Base-by-base conservation (phyloP, 257 asterid species). In the Solanum virginianum region DNA sequence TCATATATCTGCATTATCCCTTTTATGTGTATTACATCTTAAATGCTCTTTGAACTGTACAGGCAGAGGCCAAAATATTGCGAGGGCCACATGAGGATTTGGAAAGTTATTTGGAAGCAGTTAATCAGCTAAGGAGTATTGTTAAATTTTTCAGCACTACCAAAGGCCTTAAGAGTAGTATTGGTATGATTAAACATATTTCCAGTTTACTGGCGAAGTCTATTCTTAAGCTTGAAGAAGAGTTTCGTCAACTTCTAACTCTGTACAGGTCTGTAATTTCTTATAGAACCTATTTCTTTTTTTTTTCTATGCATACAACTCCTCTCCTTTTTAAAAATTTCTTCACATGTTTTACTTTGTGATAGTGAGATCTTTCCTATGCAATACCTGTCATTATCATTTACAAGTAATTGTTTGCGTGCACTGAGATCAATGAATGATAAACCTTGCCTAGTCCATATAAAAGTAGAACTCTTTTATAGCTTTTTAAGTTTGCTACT, bases 81-180 rank as follows among this genome's bases (percentile, higher is more conserved):
- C 93, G 94, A 90, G 99, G 99, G 1, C 99, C 99, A 62, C 98
- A 95, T 62, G 99, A 96, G 86, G 97, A 95, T 89, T 83, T 95
- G 90, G 99, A 95, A 86, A 93, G 98, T 85, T 96, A 96, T 87
- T 89, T 96, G 26, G 94, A 92, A 86, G 99, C 97, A 82, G 95
- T 95, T 84, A 91, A 92, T 88, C 98, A 94, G 62, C 90, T 96
- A 72, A 91, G 98, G 91, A 66, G 89, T 70, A 90, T 96, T 81
- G 86, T 94, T 82, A 80, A 49, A 7, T 95, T 91, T 85, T 96
- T 96, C 86, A 87, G 89, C 81, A 91, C 92, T 85, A 93, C 92
- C 82, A 92, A 95, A 86, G 89, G 87, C 84, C 86, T 93, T 29
- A 90, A 91, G 88, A 92, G 93, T 89, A 89, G 92, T 84, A 84